A percentile compares a stretch with the other conserved stretches of the same genome.
phyloP scores from a whole-genome alignment of 441 rosid genomes.

The Pelargonium cotyledonis region DNA sequence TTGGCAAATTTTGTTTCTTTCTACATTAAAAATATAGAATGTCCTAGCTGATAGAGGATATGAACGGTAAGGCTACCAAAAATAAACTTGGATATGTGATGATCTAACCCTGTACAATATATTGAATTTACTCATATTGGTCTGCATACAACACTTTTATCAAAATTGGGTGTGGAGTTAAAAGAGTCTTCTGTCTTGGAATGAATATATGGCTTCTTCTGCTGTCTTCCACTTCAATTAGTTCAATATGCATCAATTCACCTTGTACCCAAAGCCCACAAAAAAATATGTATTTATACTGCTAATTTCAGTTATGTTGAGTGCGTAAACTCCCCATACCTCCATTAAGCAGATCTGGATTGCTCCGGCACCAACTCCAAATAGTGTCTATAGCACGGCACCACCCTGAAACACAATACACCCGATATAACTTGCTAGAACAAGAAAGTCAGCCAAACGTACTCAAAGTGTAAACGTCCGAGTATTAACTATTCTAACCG shows the following conservation, averaged over 20 bases:
- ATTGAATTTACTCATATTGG: not conserved
- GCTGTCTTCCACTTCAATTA: too few relatives aligned
- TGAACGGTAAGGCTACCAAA: not conserved
- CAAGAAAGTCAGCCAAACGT: not conserved
- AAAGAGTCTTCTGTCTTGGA: too few relatives aligned
- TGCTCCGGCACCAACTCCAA: slow-evolving; percentile 6
- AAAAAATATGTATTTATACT: not conserved
- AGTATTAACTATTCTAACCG: too few relatives aligned
- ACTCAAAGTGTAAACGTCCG: not conserved
- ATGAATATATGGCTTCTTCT: too few relatives aligned
- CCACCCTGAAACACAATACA: slow-evolving; percentile 21
- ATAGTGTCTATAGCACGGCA: slow-evolving; percentile 13
- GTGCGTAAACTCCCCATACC: not conserved
- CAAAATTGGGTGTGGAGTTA: too few relatives aligned
- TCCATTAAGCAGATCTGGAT: slow-evolving; percentile 7
- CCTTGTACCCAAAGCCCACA: not conserved
- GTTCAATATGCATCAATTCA: not conserved
- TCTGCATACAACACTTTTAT: too few relatives aligned
- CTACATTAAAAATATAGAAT: too few relatives aligned
- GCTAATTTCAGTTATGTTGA: not conserved
- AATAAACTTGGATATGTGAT: not conserved
- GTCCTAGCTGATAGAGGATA: not conserved
- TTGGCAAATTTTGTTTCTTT: not conserved
- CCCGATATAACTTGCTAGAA: not conserved
- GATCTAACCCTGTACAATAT: not conserved